These are phyloP conservation scores for Kurtzmaniella fragi DNA, from an alignment of 805 yeast species.

Conservation along the genomic window DNA sequence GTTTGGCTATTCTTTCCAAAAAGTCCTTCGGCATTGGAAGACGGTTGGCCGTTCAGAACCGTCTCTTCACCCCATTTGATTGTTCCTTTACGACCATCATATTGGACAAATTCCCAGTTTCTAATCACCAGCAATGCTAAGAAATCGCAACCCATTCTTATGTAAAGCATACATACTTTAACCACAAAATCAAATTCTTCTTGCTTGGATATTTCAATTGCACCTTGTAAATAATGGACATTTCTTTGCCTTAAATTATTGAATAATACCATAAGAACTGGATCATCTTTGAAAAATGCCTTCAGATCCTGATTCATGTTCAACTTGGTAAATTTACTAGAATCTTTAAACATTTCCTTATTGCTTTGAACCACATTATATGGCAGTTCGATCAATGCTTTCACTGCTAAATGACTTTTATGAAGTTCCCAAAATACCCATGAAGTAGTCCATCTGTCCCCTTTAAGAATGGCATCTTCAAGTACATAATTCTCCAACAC, in stretches of 20 bases:
- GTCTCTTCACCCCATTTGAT: constrained; percentile 1
- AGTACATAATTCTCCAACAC: constrained; percentile 48
- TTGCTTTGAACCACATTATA: constrained; percentile 20
- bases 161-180: constrained; percentile 61
- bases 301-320: constrained; percentile 14
- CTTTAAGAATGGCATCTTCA: constrained; percentile 52
- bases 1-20: constrained; percentile 11
- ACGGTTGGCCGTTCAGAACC: too few relatives aligned
- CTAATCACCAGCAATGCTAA: constrained; percentile 57
- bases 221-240: constrained; percentile 45
- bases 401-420: constrained; percentile 43
- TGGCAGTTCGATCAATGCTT: constrained; percentile 60
- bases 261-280: constrained; percentile 68
- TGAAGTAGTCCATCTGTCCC: constrained; percentile 77
- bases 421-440: constrained; percentile 72
- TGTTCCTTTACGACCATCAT: constrained; percentile 6
- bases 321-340: constrained; percentile 8
- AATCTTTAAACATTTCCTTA: constrained; percentile 15
- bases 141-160: constrained; percentile 89
- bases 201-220: constrained; percentile 35
- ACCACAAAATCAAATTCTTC: constrained; percentile 60
- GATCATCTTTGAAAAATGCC: constrained; percentile 65
- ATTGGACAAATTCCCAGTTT: constrained; percentile 58
- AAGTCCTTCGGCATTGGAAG: constrained; percentile 3
- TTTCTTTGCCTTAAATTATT: constrained; percentile 52